Evolutionary conservation across 495 filamentous ascomycete genomes (phyloP).

Genomic region (Stereocaulon alpinum): DNA sequence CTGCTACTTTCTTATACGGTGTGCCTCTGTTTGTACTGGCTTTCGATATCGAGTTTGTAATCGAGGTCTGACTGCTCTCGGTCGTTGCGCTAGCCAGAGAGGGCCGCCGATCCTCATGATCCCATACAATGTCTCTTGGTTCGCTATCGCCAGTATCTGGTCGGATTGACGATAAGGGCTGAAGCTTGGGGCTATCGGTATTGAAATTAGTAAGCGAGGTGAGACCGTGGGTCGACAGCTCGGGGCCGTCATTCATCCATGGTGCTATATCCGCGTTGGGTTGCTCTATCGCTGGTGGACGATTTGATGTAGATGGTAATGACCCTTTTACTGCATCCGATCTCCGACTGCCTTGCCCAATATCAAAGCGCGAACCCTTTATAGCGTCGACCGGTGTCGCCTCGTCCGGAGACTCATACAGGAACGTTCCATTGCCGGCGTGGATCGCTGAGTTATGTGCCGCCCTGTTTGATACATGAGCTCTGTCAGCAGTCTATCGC

Average conservation of each 20-base stretch:
- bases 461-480: neutral
- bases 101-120: conserved; percentile 68
- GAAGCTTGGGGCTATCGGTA: conserved; percentile 39
- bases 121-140: conserved; percentile 54
- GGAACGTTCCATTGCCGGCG: conserved; percentile 27
- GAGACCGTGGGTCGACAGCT: conserved; percentile 22
- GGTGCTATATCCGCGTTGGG: conserved; percentile 27
- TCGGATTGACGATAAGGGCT: conserved; percentile 57
- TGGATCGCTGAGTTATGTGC: conserved; percentile 9
- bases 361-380: conserved; percentile 30
- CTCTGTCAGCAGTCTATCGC: conserved; percentile 4
- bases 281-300: conserved; percentile 20
- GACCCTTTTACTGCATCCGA: conserved; percentile 23
- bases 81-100: conserved; percentile 84
- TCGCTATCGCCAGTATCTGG: conserved; percentile 56
- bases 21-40: conserved; percentile 46
- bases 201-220: conserved; percentile 36
- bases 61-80: conserved; percentile 86
- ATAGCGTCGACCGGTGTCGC: conserved; percentile 38
- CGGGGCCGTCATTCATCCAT: conserved; percentile 30
- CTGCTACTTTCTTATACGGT: conserved; percentile 60
- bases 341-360: conserved; percentile 32
- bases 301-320: conserved; percentile 21
- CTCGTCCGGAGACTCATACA: conserved; percentile 36
- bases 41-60: conserved; percentile 76